Conservation (phyloP, 306 rosid genomes). For the Pachyrhizus erosus region DNA sequence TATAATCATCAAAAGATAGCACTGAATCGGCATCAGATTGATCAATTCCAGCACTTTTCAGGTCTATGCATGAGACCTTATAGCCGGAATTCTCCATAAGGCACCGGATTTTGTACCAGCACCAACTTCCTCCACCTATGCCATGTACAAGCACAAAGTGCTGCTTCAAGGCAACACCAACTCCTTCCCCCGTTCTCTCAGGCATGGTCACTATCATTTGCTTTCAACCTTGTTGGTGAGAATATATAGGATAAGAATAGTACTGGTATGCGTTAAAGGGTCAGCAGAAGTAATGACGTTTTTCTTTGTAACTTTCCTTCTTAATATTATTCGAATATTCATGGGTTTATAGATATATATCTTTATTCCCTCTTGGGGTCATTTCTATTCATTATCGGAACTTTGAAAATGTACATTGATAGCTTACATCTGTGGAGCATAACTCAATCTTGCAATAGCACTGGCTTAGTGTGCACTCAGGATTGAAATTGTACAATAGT, state of each 20-base stretch:
- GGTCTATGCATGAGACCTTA: conserved; percentile 82
- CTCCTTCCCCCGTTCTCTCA: conserved; percentile 42
- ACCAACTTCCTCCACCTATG: conserved; percentile 83
- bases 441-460: conserved; percentile 16
- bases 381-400: conserved; percentile 43
- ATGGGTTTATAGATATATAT: background rate
- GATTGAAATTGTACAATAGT: background rate
- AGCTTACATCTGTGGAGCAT: conserved; percentile 5
- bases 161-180: conserved; percentile 39
- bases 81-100: conserved; percentile 93
- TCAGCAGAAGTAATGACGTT: conserved; percentile 41
- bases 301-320: conserved; percentile 31
- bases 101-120: conserved; percentile 93
- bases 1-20: conserved; percentile 77
- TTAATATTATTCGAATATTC: conserved; percentile 31
- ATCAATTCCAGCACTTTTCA: conserved; percentile 80
- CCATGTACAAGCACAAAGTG: conserved; percentile 97
- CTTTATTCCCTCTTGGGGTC: conserved; percentile 24
- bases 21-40: conserved; percentile 67
- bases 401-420: conserved; percentile 37
- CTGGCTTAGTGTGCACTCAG: conserved; percentile 25
- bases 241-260: conserved; percentile 32
- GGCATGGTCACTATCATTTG: conserved; percentile 45
- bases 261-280: conserved; percentile 24
- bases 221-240: background rate